Conservation (phyloP, 2,329 filamentous ascomycete genomes). For the Elsinoe batatas region DNA sequence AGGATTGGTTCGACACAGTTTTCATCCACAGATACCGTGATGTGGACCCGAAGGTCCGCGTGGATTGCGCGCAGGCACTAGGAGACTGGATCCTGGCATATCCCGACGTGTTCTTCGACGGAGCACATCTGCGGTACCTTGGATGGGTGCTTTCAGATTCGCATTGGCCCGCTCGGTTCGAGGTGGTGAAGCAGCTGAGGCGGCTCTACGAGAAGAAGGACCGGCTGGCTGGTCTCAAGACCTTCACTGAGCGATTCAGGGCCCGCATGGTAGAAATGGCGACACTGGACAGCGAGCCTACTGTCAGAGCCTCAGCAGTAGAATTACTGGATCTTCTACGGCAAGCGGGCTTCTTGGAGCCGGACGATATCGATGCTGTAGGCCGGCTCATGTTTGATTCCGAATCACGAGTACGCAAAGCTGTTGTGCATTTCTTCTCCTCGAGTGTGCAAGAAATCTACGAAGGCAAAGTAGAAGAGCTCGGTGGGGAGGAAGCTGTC, state of each 20-base stretch:
- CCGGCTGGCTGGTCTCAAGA: constrained; percentile 65
- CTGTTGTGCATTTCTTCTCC: constrained; percentile 82
- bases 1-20: constrained; percentile 81
- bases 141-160: constrained; percentile 92
- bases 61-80: constrained; percentile 77
- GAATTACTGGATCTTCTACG: constrained; percentile 73
- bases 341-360: constrained; percentile 76
- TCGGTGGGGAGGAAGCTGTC: constrained; percentile 68
- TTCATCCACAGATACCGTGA: constrained; percentile 96
- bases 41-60: constrained; percentile 77
- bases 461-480: constrained; percentile 68
- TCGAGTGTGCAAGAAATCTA: constrained; percentile 77
- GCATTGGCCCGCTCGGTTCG: constrained; percentile 62
- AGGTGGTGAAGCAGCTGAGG: constrained; percentile 74
- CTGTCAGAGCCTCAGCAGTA: constrained; percentile 70
- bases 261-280: constrained; percentile 86
- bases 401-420: constrained; percentile 74
- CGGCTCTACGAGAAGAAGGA: constrained; percentile 71
- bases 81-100: constrained; percentile 81
- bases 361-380: constrained; percentile 79
- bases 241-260: constrained; percentile 89
- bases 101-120: constrained; percentile 82
- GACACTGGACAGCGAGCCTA: constrained; percentile 69
- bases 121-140: constrained; percentile 80
- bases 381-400: constrained; percentile 83